Percentiles rank a stretch among this genome's conserved stretches.
These are phyloP conservation scores for Pythium dissotocum DNA, from an alignment of 352 stramenopile genomes.

Conservation along the genomic window DNA sequence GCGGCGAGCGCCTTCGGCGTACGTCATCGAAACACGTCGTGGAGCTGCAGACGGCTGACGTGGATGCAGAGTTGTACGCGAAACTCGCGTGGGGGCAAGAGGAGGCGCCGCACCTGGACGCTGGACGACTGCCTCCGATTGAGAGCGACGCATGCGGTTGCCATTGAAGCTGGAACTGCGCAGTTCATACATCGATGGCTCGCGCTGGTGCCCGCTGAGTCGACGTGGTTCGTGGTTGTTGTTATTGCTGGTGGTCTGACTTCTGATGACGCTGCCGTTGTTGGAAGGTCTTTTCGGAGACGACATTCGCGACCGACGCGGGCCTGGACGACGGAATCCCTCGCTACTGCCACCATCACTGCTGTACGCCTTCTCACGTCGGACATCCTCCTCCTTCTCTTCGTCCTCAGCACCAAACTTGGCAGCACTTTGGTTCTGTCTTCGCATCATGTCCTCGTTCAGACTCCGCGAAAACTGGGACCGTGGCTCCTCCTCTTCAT, in stretches of 20 bases:
- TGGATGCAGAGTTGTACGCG: slow-evolving; percentile 21
- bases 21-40: slow-evolving; percentile 9
- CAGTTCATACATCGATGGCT: slow-evolving; percentile 27
- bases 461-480: slow-evolving; percentile 25
- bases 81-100: slow-evolving; percentile 16
- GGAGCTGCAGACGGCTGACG: slow-evolving; percentile 1
- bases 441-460: slow-evolving; percentile 27
- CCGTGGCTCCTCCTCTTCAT: slow-evolving; percentile 27
- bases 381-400: slow-evolving; percentile 61
- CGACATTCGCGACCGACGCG: background rate
- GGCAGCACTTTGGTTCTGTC: slow-evolving; percentile 1
- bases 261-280: background rate
- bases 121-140: slow-evolving; percentile 19
- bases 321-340: slow-evolving; percentile 11
- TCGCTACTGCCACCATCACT: slow-evolving; percentile 30
- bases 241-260: slow-evolving; percentile 5
- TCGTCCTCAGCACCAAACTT: slow-evolving; percentile 65
- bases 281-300: background rate
- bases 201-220: slow-evolving; percentile 10
- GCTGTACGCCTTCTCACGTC: slow-evolving; percentile 30
- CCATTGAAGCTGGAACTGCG: slow-evolving; percentile 17
- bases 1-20: slow-evolving; percentile 5
- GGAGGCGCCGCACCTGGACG: slow-evolving; percentile 4
- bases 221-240: slow-evolving; percentile 7
- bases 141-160: slow-evolving; percentile 25